Evolutionary conservation across 768 basidiomycete species (phyloP), one percentile per base, ranked within the genome.

Genomic region (Amylocystis lapponica): DNA sequence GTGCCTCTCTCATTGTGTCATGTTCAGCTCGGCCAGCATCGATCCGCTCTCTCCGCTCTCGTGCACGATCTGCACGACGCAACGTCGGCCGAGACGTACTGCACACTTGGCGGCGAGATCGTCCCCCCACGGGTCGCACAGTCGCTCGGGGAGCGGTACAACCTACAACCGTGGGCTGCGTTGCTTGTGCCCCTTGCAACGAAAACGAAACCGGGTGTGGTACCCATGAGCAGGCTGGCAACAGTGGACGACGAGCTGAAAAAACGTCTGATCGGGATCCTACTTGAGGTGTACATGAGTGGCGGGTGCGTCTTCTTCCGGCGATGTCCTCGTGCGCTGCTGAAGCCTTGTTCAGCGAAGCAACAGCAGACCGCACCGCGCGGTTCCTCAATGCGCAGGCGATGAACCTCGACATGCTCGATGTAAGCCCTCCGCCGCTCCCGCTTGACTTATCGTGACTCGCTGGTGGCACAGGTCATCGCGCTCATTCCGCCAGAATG

Each of bases 51-150:
- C 2, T 61, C 74, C 6, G 68, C 75, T 1, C 76, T 97, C 6
- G 84, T 83, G 6, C 71, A 79, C 46, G 74, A 76, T 27, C 64
- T 96, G 9, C 74, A 74, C 39, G 94, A 97, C 58, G 69, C 76
- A 0, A 66, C 75, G 0, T 86, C 89, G 2, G 89, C 92, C 0
- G 90, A 95, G 57, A 75, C 81, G 4, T 96, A 93, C 61, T 95
- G 93, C 54, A 75, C 83, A 1, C 76, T 85, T 25, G 82, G 81
- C 14, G 90, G 93, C 4, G 76, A 79, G 17, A 75, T 95, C 19
- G 66, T 96, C 4, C 72, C 84, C 0, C 65, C 71, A 2, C 81
- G 76, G 49, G 63, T 73, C 0, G 81, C 80, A 0, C 68, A 71
- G 27, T 41, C 64, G 0, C 67, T 81, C 29, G 79, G 73, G 19